Evolutionary conservation across 148 eudicot genomes (phyloP).

Genomic region (Chenopodium berlandieri): DNA sequence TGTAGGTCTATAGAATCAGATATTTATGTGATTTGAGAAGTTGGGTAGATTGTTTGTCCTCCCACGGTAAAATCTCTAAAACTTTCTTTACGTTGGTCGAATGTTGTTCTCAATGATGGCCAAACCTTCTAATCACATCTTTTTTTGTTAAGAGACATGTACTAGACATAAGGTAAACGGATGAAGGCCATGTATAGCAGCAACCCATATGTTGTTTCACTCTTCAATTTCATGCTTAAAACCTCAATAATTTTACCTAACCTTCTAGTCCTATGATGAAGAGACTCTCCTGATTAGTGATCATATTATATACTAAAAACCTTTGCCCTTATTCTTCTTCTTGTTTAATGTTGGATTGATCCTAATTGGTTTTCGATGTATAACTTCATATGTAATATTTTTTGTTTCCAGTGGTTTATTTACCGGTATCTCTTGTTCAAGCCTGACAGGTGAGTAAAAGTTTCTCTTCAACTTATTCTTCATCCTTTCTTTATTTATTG

Average conservation of each 20-base stretch:
- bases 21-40: neutral
- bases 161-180: neutral
- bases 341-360: neutral
- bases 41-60: neutral
- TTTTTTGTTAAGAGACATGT: neutral
- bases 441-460: slow-evolving; percentile 67
- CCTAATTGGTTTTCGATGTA: slow-evolving; percentile 1
- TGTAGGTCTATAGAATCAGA: neutral
- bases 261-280: neutral
- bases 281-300: neutral
- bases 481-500: neutral
- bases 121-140: neutral
- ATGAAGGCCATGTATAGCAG: neutral
- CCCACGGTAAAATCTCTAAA: neutral
- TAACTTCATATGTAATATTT: slow-evolving; percentile 22
- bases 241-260: neutral
- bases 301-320: neutral
- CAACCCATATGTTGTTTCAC: neutral
- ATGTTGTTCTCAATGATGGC: neutral
- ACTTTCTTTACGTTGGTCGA: neutral
- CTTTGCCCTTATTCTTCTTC: neutral
- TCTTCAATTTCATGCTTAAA: neutral
- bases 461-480: neutral
- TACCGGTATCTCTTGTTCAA: slow-evolving; percentile 92
- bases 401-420: slow-evolving; percentile 82